phyloP scores from a whole-genome alignment of 2,329 filamentous ascomycete species.

The Colletotrichum higginsianum region DNA sequence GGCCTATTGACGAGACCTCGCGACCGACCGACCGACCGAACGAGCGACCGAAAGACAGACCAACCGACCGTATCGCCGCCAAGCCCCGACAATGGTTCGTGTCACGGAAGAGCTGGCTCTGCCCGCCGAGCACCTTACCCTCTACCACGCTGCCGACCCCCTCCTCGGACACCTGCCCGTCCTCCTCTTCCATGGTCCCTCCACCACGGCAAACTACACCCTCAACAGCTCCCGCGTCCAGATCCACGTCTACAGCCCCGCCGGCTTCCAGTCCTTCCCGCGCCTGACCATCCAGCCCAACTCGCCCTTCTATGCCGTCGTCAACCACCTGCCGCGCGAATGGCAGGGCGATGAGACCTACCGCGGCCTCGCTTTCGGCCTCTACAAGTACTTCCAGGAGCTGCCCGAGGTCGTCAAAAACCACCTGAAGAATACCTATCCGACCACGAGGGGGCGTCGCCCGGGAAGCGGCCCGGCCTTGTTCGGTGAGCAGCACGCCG shows the following conservation, averaged over 20 bases:
- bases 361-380: constrained; percentile 89
- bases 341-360: constrained; percentile 96
- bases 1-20: constrained; percentile 45
- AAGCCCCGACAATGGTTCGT: constrained; percentile 79
- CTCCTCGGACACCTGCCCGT: constrained; percentile 85
- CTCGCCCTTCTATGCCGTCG: constrained; percentile 90
- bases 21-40: constrained; percentile 32
- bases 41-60: constrained; percentile 28
- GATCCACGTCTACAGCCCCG: constrained; percentile 90
- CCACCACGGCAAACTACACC: constrained; percentile 88
- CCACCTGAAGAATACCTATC: constrained; percentile 74
- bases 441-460: constrained; percentile 66
- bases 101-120: constrained; percentile 84
- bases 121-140: constrained; percentile 84
- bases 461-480: constrained; percentile 77
- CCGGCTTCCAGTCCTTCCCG: constrained; percentile 90
- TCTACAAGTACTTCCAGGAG: constrained; percentile 95
- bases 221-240: constrained; percentile 94
- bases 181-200: constrained; percentile 92
- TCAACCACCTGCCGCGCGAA: constrained; percentile 90
- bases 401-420: constrained; percentile 83
- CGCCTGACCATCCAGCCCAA: constrained; percentile 94
- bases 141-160: constrained; percentile 92
- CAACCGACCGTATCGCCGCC: constrained; percentile 42
- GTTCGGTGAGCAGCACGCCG: constrained; percentile 94